Conservation (phyloP, 1,284 basidiomycete genomes). For the Neolentinus lepideus region DNA sequence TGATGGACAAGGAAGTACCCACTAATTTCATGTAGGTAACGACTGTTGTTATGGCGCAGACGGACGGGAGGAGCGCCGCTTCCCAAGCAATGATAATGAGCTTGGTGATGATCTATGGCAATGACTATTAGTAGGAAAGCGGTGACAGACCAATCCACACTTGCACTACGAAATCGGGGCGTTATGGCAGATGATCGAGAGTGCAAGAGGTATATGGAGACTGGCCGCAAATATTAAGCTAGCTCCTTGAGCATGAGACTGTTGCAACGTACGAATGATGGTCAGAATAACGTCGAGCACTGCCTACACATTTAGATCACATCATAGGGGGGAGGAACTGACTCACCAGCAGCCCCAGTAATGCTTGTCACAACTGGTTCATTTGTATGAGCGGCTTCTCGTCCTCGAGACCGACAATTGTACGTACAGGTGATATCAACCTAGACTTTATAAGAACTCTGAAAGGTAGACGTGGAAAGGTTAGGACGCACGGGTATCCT, state of each 20-base stretch:
- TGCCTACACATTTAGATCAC: constrained; percentile 2
- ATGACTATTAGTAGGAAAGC: not conserved
- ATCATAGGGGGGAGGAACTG: not conserved
- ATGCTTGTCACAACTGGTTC: constrained; percentile 17
- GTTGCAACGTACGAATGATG: constrained; percentile 14
- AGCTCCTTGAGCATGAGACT: not conserved
- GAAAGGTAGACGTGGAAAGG: not conserved
- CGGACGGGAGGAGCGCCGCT: constrained; percentile 21
- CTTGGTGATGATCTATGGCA: constrained; percentile 14
- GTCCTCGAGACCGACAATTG: not conserved
- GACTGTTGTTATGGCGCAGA: constrained; percentile 19
- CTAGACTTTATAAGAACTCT: not conserved
- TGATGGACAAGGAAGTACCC: not conserved
- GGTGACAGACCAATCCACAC: not conserved
- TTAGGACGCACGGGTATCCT: not conserved
- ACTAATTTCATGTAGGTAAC: not conserved
- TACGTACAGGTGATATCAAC: not conserved
- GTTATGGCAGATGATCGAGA: constrained; percentile 19
- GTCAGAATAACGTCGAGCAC: constrained; percentile 21
- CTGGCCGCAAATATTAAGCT: constrained; percentile 8
- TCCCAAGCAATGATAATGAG: constrained; percentile 23
- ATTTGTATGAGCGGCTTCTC: not conserved
- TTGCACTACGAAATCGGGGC: constrained; percentile 18
- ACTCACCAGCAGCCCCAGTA: constrained; percentile 17
- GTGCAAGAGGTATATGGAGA: constrained; percentile 19